Evolutionary conservation across 2,329 filamentous ascomycete species (phyloP).

Genomic region (Plenodomus tracheiphilus): DNA sequence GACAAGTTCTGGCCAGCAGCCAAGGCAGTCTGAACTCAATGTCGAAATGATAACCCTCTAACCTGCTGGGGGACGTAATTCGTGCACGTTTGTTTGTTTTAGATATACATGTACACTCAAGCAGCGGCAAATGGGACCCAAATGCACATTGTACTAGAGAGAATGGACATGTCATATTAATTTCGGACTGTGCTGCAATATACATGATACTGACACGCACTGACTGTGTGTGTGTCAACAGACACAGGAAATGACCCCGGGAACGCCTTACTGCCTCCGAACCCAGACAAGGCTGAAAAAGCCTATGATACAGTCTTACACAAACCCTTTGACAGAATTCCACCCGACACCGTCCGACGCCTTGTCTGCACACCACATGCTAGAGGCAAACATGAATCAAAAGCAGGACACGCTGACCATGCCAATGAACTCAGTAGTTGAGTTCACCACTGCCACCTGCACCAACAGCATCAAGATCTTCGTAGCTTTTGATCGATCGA

Average conservation of each 20-base stretch:
- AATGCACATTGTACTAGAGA: no score
- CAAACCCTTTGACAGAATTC: neutral
- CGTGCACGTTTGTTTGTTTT: no score
- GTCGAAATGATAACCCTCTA: no score
- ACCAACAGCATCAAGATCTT: constrained; percentile 83
- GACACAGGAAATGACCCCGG: neutral
- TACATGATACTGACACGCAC: neutral
- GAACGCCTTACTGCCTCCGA: neutral
- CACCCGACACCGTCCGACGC: constrained; percentile 17
- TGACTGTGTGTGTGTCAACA: neutral
- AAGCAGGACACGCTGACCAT: neutral
- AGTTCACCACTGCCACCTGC: constrained; percentile 73
- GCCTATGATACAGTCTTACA: neutral
- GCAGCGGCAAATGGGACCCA: no score
- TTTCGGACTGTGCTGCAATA: neutral
- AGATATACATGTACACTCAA: no score
- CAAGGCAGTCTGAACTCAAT: no score
- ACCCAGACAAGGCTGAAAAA: neutral
- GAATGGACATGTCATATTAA: no score
- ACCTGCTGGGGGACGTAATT: no score
- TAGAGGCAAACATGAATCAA: neutral
- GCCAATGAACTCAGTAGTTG: constrained; percentile 68
- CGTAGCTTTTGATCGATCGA: constrained; percentile 92
- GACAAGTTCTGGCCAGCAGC: constrained; percentile 6
- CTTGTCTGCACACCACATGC: neutral